These are phyloP conservation scores for Fragaria iinumae DNA, from an alignment of 306 rosid genomes.

Conservation along the genomic window DNA sequence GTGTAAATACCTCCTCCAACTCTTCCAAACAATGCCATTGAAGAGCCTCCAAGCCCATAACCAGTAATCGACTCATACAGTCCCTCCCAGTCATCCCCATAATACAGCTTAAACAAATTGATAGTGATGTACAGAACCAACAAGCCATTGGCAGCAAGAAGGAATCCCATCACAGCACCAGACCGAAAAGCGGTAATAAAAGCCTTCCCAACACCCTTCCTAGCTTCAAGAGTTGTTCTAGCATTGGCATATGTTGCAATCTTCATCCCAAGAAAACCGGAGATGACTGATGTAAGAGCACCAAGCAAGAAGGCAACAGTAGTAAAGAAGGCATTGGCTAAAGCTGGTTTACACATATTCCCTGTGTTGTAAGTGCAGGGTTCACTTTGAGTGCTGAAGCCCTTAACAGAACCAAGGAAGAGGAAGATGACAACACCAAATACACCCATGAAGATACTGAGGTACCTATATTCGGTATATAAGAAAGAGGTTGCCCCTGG, in stretches of 20 bases:
- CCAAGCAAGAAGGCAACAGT: constrained; percentile 68
- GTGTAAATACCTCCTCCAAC: constrained; percentile 80
- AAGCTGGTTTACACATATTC: constrained; percentile 63
- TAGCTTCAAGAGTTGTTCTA: constrained; percentile 62
- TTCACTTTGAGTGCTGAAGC: constrained; percentile 62
- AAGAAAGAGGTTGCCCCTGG: constrained; percentile 71
- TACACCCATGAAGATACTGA: constrained; percentile 50
- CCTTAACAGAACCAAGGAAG: constrained; percentile 70
- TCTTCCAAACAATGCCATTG: constrained; percentile 79
- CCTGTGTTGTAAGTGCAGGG: constrained; percentile 65
- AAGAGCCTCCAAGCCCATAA: constrained; percentile 73
- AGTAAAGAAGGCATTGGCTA: constrained; percentile 58
- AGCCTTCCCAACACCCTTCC: constrained; percentile 62
- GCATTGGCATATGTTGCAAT: constrained; percentile 75
- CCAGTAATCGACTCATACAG: constrained; percentile 69
- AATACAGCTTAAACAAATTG: constrained; percentile 59
- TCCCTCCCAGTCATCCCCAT: constrained; percentile 81
- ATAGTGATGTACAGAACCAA: constrained; percentile 52
- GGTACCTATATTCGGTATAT: constrained; percentile 57
- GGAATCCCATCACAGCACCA: constrained; percentile 72
- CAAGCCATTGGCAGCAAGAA: constrained; percentile 69
- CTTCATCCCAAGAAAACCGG: constrained; percentile 71
- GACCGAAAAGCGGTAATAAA: constrained; percentile 56
- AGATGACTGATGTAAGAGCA: constrained; percentile 56
- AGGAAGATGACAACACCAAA: constrained; percentile 53